Conservation (phyloP, 495 filamentous ascomycete species). For the Astrothelium macrocarpum region DNA sequence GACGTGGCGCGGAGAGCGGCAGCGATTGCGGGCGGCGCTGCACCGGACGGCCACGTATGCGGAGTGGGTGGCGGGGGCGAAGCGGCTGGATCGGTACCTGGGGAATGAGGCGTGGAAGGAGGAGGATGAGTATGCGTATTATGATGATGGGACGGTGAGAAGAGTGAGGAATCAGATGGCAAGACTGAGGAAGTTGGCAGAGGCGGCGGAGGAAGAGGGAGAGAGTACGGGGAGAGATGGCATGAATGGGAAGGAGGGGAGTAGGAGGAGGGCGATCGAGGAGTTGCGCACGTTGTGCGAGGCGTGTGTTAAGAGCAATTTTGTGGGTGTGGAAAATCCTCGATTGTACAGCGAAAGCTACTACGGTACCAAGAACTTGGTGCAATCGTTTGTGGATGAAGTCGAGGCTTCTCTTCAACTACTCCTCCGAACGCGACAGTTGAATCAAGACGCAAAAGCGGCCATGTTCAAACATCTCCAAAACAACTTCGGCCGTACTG, state of each 20-base stretch:
- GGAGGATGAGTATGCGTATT: constrained; percentile 85
- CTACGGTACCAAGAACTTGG: constrained; percentile 86
- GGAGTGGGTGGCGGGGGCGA: constrained; percentile 72
- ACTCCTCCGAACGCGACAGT: constrained; percentile 53
- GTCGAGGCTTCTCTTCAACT: constrained; percentile 52
- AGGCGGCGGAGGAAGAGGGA: constrained; percentile 36
- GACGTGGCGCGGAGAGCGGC: constrained; percentile 64
- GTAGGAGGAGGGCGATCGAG: constrained; percentile 48
- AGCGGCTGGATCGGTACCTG: constrained; percentile 69
- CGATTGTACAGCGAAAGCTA: constrained; percentile 92
- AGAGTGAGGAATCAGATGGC: constrained; percentile 66
- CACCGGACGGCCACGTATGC: constrained; percentile 60
- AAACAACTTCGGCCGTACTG: constrained; percentile 86
- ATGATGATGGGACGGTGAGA: constrained; percentile 72
- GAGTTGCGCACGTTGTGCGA: constrained; percentile 69
- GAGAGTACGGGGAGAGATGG: neutral
- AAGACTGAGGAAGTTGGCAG: constrained; percentile 45
- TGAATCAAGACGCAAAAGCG: constrained; percentile 66
- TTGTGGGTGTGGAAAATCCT: constrained; percentile 89
- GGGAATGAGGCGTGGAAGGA: constrained; percentile 82
- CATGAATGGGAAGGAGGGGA: constrained; percentile 8
- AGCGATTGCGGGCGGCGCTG: constrained; percentile 59
- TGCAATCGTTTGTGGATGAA: constrained; percentile 84
- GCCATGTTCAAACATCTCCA: constrained; percentile 77
- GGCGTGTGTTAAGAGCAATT: constrained; percentile 93